A percentile compares a stretch with the other conserved stretches of the same genome.
phyloP scores from a whole-genome alignment of 495 filamentous ascomycete genomes.

The Xylaria curta region DNA sequence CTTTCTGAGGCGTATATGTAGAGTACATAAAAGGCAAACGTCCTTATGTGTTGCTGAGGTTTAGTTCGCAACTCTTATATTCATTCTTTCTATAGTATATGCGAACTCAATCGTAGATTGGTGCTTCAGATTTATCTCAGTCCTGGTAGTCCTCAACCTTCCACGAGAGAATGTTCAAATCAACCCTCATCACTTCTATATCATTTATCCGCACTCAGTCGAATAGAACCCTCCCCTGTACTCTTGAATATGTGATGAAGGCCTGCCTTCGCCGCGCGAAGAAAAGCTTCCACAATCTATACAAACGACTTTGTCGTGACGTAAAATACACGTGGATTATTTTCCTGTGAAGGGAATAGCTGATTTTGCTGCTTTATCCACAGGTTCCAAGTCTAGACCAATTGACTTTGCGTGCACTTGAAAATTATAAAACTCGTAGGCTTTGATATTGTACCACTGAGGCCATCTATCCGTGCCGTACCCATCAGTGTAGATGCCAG shows the following conservation, averaged over 20 bases:
- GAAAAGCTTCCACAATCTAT: not conserved
- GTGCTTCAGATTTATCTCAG: no score
- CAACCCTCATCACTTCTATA: not conserved
- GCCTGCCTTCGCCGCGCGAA: not conserved
- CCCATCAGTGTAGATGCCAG: not conserved
- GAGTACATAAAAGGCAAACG: no score
- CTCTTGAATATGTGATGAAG: not conserved
- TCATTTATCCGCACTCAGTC: not conserved
- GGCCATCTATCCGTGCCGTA: not conserved
- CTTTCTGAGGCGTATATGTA: no score
- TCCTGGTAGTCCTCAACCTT: not conserved
- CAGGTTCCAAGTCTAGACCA: not conserved
- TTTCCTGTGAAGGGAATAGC: not conserved
- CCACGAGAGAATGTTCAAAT: not conserved
- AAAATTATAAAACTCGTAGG: not conserved
- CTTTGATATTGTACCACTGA: conserved; percentile 3
- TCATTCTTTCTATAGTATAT: no score
- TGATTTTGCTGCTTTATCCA: not conserved
- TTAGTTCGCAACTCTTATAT: no score
- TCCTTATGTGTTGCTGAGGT: no score
- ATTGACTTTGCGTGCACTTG: not conserved
- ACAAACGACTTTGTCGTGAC: not conserved
- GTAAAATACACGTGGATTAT: not conserved
- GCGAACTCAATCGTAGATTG: no score
- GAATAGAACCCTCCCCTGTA: not conserved